Evolutionary conservation across 192 early-diverging fungal genomes (phyloP).

Genomic region (Linnemannia elongata): DNA sequence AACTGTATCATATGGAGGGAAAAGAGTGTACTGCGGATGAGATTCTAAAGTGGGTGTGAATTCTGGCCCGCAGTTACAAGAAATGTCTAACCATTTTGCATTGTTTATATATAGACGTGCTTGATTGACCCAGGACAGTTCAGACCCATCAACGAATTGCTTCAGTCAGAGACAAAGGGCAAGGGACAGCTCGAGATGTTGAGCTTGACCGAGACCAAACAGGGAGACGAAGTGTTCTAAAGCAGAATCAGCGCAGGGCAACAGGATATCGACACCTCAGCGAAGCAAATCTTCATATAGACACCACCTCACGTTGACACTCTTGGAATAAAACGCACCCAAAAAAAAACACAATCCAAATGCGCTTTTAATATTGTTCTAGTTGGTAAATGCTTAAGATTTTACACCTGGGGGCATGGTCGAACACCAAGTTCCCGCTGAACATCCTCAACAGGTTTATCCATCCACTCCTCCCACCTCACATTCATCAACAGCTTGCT

Average conservation of each 20-base stretch:
- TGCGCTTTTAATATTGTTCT: neutral
- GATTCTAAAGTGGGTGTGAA: neutral
- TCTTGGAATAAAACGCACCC: neutral
- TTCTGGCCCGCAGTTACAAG: conserved; percentile 5
- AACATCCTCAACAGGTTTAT: conserved; percentile 74
- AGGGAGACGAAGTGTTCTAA: conserved; percentile 76
- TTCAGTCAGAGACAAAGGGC: conserved; percentile 90
- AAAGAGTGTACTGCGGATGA: neutral
- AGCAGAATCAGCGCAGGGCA: neutral
- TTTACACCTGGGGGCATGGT: conserved; percentile 44
- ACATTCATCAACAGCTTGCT: conserved; percentile 88
- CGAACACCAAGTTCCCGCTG: conserved; percentile 82
- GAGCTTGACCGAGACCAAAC: conserved; percentile 78
- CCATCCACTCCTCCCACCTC: conserved; percentile 88
- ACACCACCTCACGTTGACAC: neutral
- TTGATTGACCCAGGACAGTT: conserved; percentile 96
- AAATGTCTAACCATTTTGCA: neutral
- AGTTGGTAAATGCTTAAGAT: neutral
- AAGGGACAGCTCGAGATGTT: conserved; percentile 92
- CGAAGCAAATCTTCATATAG: neutral
- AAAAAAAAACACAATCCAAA: neutral
- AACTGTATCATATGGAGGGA: conserved; percentile 27
- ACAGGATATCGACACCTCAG: neutral
- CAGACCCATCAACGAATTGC: conserved; percentile 82
- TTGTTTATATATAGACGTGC: conserved; percentile 67